These are phyloP conservation scores for Stropharia rugosoannulata DNA, from an alignment of 768 basidiomycete genomes.

Conservation along the genomic window DNA sequence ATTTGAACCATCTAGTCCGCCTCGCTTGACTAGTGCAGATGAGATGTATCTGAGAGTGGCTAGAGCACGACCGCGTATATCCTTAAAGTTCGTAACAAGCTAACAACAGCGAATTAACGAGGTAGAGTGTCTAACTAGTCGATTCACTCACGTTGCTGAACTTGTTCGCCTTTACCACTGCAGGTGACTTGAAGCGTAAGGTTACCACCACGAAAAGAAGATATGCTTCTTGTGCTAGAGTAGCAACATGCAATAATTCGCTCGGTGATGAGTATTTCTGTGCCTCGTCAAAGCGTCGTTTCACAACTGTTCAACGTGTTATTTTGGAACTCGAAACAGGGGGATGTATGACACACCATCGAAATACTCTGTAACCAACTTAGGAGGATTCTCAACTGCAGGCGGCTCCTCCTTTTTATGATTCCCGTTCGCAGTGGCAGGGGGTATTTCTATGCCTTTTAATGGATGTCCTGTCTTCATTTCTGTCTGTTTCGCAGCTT, in stretches of 20 bases:
- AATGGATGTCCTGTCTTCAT: slow-evolving; percentile 68
- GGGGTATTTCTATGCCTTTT: slow-evolving; percentile 58
- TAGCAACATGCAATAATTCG: slow-evolving; percentile 70
- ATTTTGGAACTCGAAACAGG: no score
- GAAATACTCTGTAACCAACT: slow-evolving; percentile 55
- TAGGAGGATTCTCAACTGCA: slow-evolving; percentile 59
- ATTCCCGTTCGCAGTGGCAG: slow-evolving; percentile 43
- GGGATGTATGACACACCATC: slow-evolving; percentile 41
- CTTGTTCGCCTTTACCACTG: slow-evolving; percentile 72
- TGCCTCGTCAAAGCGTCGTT: slow-evolving; percentile 46
- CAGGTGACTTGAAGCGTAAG: slow-evolving; percentile 67
- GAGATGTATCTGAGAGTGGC: slow-evolving; percentile 60
- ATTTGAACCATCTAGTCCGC: slow-evolving; percentile 49
- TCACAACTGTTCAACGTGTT: slow-evolving; percentile 43
- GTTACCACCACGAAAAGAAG: slow-evolving; percentile 71
- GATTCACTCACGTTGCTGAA: slow-evolving; percentile 57
- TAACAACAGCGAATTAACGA: slow-evolving; percentile 24
- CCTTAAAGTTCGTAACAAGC: slow-evolving; percentile 69
- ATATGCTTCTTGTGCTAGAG: slow-evolving; percentile 78
- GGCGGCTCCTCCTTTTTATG: slow-evolving; percentile 73
- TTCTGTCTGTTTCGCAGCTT: slow-evolving; percentile 71
- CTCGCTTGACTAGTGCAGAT: slow-evolving; percentile 42
- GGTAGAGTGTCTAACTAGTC: not conserved
- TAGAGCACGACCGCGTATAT: slow-evolving; percentile 52
- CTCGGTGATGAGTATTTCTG: slow-evolving; percentile 42